A percentile compares a stretch with the other conserved stretches of the same genome.
phyloP scores from a whole-genome alignment of 305 asterid species.

The Solanum chacoense region DNA sequence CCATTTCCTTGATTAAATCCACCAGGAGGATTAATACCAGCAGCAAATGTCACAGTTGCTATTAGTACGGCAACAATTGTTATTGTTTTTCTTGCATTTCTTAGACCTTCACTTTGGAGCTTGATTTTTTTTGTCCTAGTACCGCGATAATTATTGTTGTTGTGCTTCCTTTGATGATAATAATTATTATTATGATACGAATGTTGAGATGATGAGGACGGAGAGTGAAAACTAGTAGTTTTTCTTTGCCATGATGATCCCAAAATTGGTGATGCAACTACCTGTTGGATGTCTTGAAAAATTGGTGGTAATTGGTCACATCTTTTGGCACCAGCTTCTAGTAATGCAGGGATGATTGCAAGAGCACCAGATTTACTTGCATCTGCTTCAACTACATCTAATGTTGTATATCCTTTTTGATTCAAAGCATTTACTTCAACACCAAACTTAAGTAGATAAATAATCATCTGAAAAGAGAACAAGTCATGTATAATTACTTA shows the following conservation, averaged over 20 bases:
- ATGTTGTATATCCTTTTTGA: conserved; percentile 29
- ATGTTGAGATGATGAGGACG: background rate
- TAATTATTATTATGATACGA: background rate
- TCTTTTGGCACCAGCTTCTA: conserved; percentile 29
- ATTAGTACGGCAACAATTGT: conserved; percentile 34
- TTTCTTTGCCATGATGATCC: conserved; percentile 3
- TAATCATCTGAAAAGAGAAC: conserved; percentile 22
- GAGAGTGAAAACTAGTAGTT: background rate
- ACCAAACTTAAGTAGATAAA: conserved; percentile 27
- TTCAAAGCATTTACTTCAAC: conserved; percentile 30
- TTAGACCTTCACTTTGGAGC: conserved; percentile 30
- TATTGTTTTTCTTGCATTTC: conserved; percentile 38
- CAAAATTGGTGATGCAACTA: background rate
- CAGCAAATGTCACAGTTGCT: conserved; percentile 36
- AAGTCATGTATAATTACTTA: background rate
- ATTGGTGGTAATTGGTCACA: conserved; percentile 28
- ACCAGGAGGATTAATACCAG: conserved; percentile 45
- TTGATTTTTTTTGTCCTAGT: conserved; percentile 16
- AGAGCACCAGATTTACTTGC: conserved; percentile 33
- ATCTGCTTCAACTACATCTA: conserved; percentile 35
- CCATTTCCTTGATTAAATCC: conserved; percentile 28
- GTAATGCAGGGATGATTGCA: conserved; percentile 28
- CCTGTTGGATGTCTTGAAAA: conserved; percentile 1
- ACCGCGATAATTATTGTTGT: background rate
- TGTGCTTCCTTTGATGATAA: background rate